Conservation (phyloP, 805 yeast species). For the Suhomyces sp. region DNA sequence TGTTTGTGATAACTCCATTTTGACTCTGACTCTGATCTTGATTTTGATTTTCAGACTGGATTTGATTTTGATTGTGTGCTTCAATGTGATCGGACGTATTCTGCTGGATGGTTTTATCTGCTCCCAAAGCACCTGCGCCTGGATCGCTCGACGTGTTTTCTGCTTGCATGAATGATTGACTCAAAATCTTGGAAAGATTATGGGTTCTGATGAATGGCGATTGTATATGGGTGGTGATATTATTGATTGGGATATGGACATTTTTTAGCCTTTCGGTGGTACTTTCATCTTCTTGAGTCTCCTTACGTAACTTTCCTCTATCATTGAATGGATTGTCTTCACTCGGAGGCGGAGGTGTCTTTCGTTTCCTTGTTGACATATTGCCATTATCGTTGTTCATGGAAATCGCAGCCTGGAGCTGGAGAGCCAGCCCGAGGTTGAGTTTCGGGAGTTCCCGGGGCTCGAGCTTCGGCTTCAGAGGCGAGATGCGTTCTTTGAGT, state of each 20-base stretch:
- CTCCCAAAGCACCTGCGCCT: neutral
- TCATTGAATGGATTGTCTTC: slow-evolving; percentile 34
- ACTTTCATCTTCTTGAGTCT: neutral
- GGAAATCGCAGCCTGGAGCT: no score
- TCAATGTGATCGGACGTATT: no score
- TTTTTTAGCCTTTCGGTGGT: no score
- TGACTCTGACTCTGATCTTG: neutral
- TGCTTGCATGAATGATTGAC: slow-evolving; percentile 1
- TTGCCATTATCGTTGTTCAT: no score
- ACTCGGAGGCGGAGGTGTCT: slow-evolving; percentile 9
- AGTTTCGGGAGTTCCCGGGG: no score
- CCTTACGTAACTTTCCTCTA: slow-evolving; percentile 5
- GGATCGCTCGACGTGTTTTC: neutral
- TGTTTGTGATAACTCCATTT: no score
- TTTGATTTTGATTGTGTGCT: neutral
- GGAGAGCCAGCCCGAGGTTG: no score
- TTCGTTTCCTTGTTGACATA: no score
- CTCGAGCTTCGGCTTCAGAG: no score
- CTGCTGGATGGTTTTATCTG: slow-evolving; percentile 3
- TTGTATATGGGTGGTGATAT: neutral
- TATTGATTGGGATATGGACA: no score
- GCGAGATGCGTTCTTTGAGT: no score
- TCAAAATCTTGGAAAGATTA: slow-evolving; percentile 3
- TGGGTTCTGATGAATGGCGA: slow-evolving; percentile 6
- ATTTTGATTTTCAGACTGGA: slow-evolving; percentile 1